Evolutionary conservation across 352 stramenopile species (phyloP), one percentile per base, ranked within the genome.

Genomic region (Globisporangium nunn): DNA sequence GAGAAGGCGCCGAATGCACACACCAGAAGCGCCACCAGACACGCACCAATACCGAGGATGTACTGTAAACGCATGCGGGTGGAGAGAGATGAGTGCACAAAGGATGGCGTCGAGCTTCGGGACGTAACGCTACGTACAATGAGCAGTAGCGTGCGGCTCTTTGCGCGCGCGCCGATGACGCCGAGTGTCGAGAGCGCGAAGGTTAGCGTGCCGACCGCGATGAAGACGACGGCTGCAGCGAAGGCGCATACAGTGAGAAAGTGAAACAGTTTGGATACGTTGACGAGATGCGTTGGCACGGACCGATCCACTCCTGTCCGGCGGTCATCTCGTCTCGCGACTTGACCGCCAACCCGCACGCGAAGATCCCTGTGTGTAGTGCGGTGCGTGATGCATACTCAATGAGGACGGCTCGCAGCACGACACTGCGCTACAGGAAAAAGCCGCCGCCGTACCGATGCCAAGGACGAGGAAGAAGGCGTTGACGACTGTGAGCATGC

Each of bases 401-500:
- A 47, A 18, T 11, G 18, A 18, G 14, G 18, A 37, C 2, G 18
- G 15, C 12, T 35, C 11, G 1, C 8, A 17, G 11, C 37, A 12
- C n/a, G 5, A 31, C 30, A 30, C 12, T 17, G 10, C 6, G n/a
- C 12, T 18, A 0, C 3, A 18, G 14, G 40, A 14, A n/a, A 4
- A 10, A 23, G 23, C 23, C 23, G 2, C 6, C 1, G 11, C 62
- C 59, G 29, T 15, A 74, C 67, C 68, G 5, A 60, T 63, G 58
- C 81, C 84, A 12, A 92, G 67, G 15, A 77, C 56, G 29, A 84
- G 66, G 56, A 91, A 94, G 54, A 83, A 67, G 33, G 67, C 66
- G 64, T 91, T 92, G 64, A 88, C 74, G 35, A 92, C 76, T 4
- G 76, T 79, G 54, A 92, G 67, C 69, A 94, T 78, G 61, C 72